Evolutionary conservation across 2,329 filamentous ascomycete genomes (phyloP).

Genomic region (Aspergillus sp.): DNA sequence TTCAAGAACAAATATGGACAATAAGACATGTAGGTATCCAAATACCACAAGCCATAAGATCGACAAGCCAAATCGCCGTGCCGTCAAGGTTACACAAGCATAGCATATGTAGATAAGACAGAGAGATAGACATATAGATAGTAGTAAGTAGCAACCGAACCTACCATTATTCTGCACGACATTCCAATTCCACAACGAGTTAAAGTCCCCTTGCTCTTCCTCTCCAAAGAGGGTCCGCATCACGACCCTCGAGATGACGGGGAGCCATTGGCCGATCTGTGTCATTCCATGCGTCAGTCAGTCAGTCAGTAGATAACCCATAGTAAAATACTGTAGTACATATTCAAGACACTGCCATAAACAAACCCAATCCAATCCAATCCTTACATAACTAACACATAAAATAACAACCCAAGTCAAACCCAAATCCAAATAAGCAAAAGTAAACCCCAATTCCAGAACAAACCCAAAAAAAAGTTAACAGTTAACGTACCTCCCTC

Average conservation of each 20-base stretch:
- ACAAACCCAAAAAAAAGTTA: not conserved
- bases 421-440: not conserved
- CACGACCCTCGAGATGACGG: conserved; percentile 65
- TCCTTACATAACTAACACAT: not conserved
- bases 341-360: not conserved
- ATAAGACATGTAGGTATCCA: not conserved
- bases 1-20: not conserved
- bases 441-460: not conserved
- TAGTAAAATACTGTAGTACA: not conserved
- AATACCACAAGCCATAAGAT: not conserved
- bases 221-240: conserved; percentile 65
- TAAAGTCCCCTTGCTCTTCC: conserved; percentile 17
- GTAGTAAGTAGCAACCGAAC: not conserved
- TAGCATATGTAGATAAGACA: not conserved
- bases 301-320: not conserved
- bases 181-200: conserved; percentile 87
- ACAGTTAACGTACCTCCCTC: conserved; percentile 62
- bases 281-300: not conserved
- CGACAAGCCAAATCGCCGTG: not conserved
- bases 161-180: conserved; percentile 90
- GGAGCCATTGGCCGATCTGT: conserved; percentile 50
- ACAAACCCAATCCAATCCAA: not conserved
- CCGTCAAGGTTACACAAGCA: not conserved
- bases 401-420: too few species aligned
- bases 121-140: too few species aligned